Evolutionary conservation across 352 stramenopile species (phyloP), one percentile per base, ranked within the genome.

Genomic region (Pythium biforme): DNA sequence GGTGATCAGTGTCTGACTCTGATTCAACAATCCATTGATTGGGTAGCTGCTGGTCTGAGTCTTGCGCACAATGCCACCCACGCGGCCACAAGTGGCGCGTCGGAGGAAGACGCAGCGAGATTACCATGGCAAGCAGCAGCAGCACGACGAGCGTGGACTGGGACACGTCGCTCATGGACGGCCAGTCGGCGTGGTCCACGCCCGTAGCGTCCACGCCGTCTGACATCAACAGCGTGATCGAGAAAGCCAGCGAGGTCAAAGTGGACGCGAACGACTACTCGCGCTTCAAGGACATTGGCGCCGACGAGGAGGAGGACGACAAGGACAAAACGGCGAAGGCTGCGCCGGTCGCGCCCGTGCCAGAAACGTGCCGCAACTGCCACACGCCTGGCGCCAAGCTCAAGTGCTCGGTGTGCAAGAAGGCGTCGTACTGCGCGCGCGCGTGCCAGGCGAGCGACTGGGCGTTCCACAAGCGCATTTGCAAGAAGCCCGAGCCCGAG

Each of bases 341-440:
- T n/a, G 34, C 53, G 2, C 9, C 58, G 31, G 50, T 52, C 2
- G 46, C 61, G 1, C 27, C 51, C 0, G 52, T 15, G 26, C 49
- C 19, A 10, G 74, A 77, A 20, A 73, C 54, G 33, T 95, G 86
- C 59, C 82, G 84, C 66, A 95, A 93, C 58, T 95, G 86, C 74
- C 80, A 76, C 72, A 91, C 88, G 50, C 22, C 63, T 0, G 84
- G 81, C 19, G 84, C 84, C 17, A 89, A 90, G 57, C 84, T 95
- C 63, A 93, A 93, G 76, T 95, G 86, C 72, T 92, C 82, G 20
- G 72, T 94, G 46, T 95, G 86, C 62, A 95, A 94, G 76, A 92
- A 92, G 66, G 84, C 78, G 31, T 71, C 86, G 26, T 95, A 95
- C 67, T 95, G 86, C 60, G 78, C 81, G 41, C 79, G 86, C 47